These are phyloP conservation scores for Alternaria gansuensis DNA, from an alignment of 2,329 filamentous ascomycete species.

Conservation along the genomic window DNA sequence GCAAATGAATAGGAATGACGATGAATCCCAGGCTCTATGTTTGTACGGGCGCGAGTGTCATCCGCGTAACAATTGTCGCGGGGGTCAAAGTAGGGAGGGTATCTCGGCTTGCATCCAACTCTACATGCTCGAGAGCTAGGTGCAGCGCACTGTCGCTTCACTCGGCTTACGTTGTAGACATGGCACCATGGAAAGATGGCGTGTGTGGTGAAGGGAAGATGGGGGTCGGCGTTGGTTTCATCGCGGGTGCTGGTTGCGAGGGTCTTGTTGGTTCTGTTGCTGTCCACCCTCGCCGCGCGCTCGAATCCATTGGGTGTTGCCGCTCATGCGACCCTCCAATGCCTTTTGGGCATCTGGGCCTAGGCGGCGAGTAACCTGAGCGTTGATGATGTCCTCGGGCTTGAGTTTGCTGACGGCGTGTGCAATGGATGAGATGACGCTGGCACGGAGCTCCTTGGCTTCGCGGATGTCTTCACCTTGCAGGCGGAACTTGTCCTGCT, in stretches of 20 bases:
- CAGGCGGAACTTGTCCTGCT: constrained; percentile 82
- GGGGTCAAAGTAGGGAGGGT: constrained; percentile 23
- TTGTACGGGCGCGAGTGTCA: constrained; percentile 43
- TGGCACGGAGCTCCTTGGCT: constrained; percentile 76
- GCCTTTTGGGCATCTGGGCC: constrained; percentile 60
- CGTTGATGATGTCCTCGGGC: constrained; percentile 58
- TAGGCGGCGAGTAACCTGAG: constrained; percentile 40
- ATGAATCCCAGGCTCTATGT: constrained; percentile 41
- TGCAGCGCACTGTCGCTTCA: constrained; percentile 23
- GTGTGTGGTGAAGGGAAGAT: constrained; percentile 15
- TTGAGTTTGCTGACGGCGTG: constrained; percentile 74
- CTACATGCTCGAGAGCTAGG: constrained; percentile 27
- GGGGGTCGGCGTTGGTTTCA: constrained; percentile 34
- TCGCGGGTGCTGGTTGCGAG: constrained; percentile 50
- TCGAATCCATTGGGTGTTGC: constrained; percentile 51
- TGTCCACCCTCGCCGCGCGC: constrained; percentile 50
- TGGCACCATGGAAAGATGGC: constrained; percentile 18
- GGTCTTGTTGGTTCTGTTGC: constrained; percentile 50
- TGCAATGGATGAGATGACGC: constrained; percentile 77
- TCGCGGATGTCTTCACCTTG: constrained; percentile 82
- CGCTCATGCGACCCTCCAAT: constrained; percentile 56
- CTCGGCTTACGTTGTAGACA: constrained; percentile 27
- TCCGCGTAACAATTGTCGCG: constrained; percentile 34
- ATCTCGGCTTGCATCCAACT: constrained; percentile 22
- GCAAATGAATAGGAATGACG: constrained; percentile 36